Conservation (phyloP, 2,329 filamentous ascomycete species). For the Rutstroemia sp. region DNA sequence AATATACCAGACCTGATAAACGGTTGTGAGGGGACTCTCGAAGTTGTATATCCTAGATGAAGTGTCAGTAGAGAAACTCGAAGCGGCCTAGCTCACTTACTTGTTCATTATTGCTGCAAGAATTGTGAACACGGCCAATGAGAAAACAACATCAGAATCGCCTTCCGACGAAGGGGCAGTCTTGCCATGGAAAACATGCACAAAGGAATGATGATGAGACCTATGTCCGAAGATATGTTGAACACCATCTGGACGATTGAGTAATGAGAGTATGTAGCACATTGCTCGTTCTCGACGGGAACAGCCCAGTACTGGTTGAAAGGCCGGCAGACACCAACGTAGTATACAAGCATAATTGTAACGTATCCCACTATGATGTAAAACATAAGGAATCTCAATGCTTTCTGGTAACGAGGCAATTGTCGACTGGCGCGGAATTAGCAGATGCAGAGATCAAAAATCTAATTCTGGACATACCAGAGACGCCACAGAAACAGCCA, state of each 20-base stretch:
- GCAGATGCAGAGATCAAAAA: neutral
- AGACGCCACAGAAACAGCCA: constrained; percentile 35
- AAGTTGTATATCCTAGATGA: constrained; percentile 19
- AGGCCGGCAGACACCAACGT: constrained; percentile 42
- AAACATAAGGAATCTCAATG: constrained; percentile 38
- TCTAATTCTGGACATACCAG: constrained; percentile 10
- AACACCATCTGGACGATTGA: constrained; percentile 49
- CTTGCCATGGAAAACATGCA: constrained; percentile 33
- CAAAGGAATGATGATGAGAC: constrained; percentile 47
- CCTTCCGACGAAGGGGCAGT: constrained; percentile 35
- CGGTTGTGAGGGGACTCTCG: constrained; percentile 26
- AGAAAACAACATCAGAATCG: constrained; percentile 38
- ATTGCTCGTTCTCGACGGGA: constrained; percentile 43
- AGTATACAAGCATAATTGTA: constrained; percentile 18
- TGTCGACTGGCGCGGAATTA: constrained; percentile 9
- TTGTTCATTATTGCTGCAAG: constrained; percentile 43
- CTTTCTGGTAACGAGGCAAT: constrained; percentile 19
- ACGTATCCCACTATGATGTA: constrained; percentile 43
- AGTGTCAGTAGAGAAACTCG: neutral
- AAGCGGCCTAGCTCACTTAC: constrained; percentile 19
- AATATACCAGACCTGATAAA: constrained; percentile 39
- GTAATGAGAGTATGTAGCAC: constrained; percentile 48
- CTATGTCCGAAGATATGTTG: constrained; percentile 51
- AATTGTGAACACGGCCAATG: constrained; percentile 45
- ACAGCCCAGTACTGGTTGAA: constrained; percentile 51